phyloP scores from a whole-genome alignment of 371 early-diverging fungal species.

The Gilbertella persicaria region DNA sequence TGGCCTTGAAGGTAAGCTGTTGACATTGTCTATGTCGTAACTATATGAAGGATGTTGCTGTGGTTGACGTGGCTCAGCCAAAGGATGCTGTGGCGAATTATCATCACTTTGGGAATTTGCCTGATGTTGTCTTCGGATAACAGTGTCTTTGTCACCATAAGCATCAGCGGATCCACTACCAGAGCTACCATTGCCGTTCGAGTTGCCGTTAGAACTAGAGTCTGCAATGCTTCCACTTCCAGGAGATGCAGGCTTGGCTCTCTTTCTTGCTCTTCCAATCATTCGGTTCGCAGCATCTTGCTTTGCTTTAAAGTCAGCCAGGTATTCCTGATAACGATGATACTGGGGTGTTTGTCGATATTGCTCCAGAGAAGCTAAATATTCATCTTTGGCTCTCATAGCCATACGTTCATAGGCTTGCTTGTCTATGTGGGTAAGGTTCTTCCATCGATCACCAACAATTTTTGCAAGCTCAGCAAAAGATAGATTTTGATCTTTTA shows the following conservation, averaged over 20 bases:
- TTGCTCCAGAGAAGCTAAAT: conserved; percentile 26
- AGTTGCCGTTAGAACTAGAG: conserved; percentile 41
- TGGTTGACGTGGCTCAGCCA: not conserved
- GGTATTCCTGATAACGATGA: conserved; percentile 43
- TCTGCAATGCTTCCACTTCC: conserved; percentile 39
- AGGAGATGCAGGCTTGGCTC: conserved; percentile 28
- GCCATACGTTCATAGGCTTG: conserved; percentile 44
- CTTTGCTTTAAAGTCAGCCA: conserved; percentile 42
- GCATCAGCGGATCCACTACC: conserved; percentile 31
- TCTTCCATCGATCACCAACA: conserved; percentile 56
- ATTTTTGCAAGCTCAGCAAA: conserved; percentile 50
- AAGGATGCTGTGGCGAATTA: not conserved
- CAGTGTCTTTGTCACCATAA: conserved; percentile 20
- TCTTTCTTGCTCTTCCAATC: conserved; percentile 24
- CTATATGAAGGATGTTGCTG: too few species aligned
- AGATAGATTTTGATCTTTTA: conserved; percentile 35
- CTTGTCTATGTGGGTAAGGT: conserved; percentile 32
- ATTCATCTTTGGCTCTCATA: conserved; percentile 40
- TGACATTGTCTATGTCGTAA: not conserved
- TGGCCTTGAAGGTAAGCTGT: not conserved
- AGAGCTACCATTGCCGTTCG: conserved; percentile 34
- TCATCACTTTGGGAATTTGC: not conserved
- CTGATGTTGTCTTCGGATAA: conserved; percentile 8
- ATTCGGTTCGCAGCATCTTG: conserved; percentile 39
- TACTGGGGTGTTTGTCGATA: conserved; percentile 36